Conservation (phyloP, 2,329 filamentous ascomycete genomes). For the Verticillium isaacii region DNA sequence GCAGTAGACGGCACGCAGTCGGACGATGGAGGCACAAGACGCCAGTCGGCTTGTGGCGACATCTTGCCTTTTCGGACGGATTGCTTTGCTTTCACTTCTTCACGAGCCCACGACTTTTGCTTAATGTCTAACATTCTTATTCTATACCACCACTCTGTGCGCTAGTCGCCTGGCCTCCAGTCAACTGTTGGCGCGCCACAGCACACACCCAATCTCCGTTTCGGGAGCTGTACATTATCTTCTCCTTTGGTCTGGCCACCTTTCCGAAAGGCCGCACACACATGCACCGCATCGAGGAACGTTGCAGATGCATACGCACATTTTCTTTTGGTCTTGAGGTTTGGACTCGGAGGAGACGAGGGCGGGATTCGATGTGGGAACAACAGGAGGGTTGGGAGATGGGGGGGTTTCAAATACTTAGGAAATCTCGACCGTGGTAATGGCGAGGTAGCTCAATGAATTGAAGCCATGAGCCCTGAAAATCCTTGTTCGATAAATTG, state of each 20-base stretch:
- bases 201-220: neutral
- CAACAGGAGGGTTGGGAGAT: neutral
- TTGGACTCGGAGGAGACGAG: neutral
- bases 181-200: neutral
- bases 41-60: neutral
- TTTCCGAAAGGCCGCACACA: neutral
- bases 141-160: constrained; percentile 7
- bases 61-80: constrained; percentile 24
- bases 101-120: constrained; percentile 16
- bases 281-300: neutral
- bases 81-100: constrained; percentile 14
- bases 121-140: constrained; percentile 15
- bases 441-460: neutral
- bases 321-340: neutral
- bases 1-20: too few species aligned
- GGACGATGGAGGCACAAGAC: neutral
- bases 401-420: neutral
- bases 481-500: neutral
- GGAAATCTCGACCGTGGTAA: neutral
- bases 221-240: constrained; percentile 1
- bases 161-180: constrained; percentile 9
- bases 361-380: neutral
- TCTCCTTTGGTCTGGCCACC: neutral
- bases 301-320: neutral
- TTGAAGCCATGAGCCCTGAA: neutral